Percentiles rank a stretch among this genome's conserved stretches.
Conservation (phyloP, 495 filamentous ascomycete genomes). For the Podospora didyma region DNA sequence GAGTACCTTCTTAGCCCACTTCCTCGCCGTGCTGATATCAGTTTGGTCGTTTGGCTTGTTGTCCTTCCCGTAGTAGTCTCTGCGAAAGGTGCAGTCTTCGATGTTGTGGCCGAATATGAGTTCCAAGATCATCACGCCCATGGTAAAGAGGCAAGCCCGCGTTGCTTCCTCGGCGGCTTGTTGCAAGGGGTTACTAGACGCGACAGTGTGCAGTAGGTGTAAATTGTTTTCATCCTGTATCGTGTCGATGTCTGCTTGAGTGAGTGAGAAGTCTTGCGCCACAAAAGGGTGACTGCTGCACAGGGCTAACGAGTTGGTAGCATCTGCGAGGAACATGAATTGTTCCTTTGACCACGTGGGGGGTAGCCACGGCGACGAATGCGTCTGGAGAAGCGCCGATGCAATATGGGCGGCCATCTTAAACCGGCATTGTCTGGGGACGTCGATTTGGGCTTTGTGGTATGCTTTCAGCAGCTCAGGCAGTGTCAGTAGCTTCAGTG, state of each 20-base stretch:
- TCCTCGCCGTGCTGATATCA: not conserved
- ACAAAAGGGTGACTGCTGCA: not conserved
- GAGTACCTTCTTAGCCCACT: slow-evolving; percentile 1
- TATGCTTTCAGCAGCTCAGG: not conserved
- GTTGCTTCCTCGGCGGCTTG: not conserved
- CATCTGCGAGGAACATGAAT: not conserved
- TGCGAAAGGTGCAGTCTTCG: not conserved
- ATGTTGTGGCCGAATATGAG: not conserved
- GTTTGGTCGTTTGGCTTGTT: slow-evolving; percentile 2
- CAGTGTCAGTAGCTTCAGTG: not conserved
- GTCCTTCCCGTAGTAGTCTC: not conserved
- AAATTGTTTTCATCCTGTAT: not conserved
- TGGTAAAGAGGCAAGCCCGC: slow-evolving; percentile 1
- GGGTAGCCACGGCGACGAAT: slow-evolving; percentile 1
- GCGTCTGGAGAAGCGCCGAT: not conserved
- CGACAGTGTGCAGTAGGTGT: not conserved
- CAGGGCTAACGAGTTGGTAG: not conserved
- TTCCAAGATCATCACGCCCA: slow-evolving; percentile 1
- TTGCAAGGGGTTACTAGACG: not conserved
- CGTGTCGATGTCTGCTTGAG: not conserved
- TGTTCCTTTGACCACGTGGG: not conserved
- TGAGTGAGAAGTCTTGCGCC: not conserved
- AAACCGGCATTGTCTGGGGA: not conserved
- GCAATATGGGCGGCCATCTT: not conserved
- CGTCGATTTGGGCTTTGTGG: not conserved